Conservation (phyloP, 805 yeast species). For the Starmerella floris region DNA sequence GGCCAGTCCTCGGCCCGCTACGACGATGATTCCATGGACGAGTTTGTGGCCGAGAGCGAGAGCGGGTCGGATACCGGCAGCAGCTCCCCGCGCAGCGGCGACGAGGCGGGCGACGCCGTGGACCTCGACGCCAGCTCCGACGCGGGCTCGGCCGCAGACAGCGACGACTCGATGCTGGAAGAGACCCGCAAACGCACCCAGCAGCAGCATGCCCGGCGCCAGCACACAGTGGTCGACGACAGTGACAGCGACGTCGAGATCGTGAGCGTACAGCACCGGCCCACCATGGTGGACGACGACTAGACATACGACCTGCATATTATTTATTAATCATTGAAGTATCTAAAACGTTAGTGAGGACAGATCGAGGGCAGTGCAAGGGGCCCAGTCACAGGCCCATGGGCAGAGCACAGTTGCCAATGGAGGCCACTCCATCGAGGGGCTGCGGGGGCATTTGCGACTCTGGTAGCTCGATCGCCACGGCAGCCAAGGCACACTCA, state of each 20-base stretch:
- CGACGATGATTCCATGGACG: not conserved
- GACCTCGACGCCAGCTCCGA: slow-evolving; percentile 1
- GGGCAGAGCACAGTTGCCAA: too few relatives aligned
- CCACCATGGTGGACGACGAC: slow-evolving; percentile 5
- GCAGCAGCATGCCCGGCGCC: not conserved
- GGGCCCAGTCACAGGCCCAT: too few relatives aligned
- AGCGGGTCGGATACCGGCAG: not conserved
- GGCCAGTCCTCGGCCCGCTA: not conserved
- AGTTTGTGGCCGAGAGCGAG: not conserved
- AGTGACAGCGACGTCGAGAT: slow-evolving; percentile 8
- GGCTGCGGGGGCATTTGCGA: too few relatives aligned
- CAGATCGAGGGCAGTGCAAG: too few relatives aligned
- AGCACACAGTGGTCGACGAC: not conserved
- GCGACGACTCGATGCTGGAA: slow-evolving; percentile 9
- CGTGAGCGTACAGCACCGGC: not conserved
- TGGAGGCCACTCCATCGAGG: too few relatives aligned
- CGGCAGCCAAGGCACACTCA: too few relatives aligned
- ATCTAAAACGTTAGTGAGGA: not conserved
- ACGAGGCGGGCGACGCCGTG: not conserved
- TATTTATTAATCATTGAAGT: not conserved
- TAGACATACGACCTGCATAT: not conserved
- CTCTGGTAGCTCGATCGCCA: too few relatives aligned
- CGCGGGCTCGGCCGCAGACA: not conserved
- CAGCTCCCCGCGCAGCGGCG: not conserved
- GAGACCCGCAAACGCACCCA: not conserved